Evolutionary conservation across 108 stramenopile genomes (phyloP), one percentile per base, ranked within the genome.

Genomic region (Skeletonema grethae): DNA sequence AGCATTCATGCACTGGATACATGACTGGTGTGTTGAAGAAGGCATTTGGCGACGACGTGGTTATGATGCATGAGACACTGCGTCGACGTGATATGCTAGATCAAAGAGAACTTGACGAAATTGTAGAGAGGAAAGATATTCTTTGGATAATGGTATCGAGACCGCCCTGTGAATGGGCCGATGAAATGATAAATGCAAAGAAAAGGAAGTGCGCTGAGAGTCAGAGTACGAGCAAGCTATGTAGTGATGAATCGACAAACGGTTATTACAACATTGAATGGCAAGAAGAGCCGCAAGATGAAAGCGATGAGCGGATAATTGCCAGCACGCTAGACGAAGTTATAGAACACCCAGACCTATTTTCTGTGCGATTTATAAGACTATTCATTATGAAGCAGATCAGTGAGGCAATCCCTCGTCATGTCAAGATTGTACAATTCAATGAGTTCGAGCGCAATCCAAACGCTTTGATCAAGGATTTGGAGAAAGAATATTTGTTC

Each of bases 161-260:
- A 50, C 70, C 77, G 11, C 82, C 82, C 24, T 82, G 82, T 48
- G 72, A 79, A 7, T 82, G 82, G 82, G 72, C 82, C 24, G 82
- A 82, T 55, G 66, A 58, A n/a, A 55, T 79, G 60, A 69, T 79
- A 16, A 36, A 38, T n/a, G 20, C 48, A 5, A 35, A 56, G 13
- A 48, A 34, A 63, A 34, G 69, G 25, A 20, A 3, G 29, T 73
- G 77, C 36, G 58, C 20, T 13, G 38, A 68, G 57, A 58, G 60
- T 7, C 36, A n/a, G 73, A 11, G 38, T 34, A 46, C 43, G 5
- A 57, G 24, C 68, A 20, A 48, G 22, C 50, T 45, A 50, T 56
- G 57, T 55, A 29, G 50, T 41, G 36, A 18, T 16, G 63, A 53
- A 48, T 50, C 61, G n/a, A 67, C 63, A 25, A 50, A 7, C 13